A percentile compares a stretch with the other conserved stretches of the same genome.
Conservation (phyloP, 768 basidiomycete species). For the Suillus lakei region DNA sequence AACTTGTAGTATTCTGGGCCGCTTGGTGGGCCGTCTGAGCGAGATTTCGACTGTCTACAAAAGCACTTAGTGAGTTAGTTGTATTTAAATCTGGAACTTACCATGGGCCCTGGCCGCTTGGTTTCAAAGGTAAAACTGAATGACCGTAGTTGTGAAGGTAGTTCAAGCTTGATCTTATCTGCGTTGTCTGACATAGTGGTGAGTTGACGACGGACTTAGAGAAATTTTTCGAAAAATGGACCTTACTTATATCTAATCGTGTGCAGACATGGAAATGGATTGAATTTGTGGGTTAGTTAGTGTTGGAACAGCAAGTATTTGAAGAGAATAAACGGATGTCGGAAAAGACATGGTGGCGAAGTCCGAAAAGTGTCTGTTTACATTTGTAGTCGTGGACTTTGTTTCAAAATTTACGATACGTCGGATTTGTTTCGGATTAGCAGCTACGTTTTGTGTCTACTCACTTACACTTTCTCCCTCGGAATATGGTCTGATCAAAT, state of each 20-base stretch:
- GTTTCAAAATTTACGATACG: not conserved
- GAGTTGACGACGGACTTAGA: too few species aligned
- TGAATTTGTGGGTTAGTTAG: too few species aligned
- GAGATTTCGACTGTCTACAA: not conserved
- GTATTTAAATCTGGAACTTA: not conserved
- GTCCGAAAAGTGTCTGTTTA: too few species aligned
- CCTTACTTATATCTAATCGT: too few species aligned
- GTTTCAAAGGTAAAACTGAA: not conserved
- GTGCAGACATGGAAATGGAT: too few species aligned
- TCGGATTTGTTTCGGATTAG: not conserved
- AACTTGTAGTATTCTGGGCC: not conserved
- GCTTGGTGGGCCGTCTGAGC: not conserved
- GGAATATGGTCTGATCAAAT: too few species aligned
- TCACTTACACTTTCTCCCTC: too few species aligned
- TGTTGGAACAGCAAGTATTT: not conserved
- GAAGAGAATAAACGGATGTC: not conserved
- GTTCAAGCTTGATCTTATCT: too few species aligned
- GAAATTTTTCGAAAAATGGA: too few species aligned
- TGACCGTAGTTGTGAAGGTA: not conserved
- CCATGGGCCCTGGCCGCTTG: not conserved
- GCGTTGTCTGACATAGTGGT: too few species aligned
- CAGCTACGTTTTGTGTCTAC: too few species aligned
- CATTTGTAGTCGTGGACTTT: not conserved
- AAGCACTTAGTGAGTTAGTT: not conserved
- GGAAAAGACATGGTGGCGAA: not conserved